Conservation (phyloP, 768 basidiomycete species). For the Lactifluus volemus region DNA sequence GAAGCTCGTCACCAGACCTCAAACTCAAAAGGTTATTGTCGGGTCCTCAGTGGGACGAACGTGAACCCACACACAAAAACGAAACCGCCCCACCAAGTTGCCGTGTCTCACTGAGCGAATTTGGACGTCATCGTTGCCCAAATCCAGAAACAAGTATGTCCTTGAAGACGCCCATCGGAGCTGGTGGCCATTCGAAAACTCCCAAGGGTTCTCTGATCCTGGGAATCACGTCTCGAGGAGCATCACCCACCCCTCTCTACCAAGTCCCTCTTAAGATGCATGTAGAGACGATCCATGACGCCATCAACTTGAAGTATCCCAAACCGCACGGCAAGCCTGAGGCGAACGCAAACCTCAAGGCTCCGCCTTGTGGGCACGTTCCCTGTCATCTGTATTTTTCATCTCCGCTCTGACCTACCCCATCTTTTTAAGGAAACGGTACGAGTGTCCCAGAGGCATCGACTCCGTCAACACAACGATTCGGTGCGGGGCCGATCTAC, state of each 20-base stretch:
- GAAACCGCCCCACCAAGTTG: neutral
- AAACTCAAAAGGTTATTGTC: neutral
- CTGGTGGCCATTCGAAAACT: neutral
- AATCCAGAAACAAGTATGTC: neutral
- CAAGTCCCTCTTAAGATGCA: neutral
- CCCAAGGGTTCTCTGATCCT: neutral
- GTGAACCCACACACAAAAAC: neutral
- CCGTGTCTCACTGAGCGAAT: neutral
- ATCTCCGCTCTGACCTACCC: slow-evolving; percentile 5
- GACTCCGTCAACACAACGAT: neutral
- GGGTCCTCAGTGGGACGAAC: neutral
- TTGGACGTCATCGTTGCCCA: neutral
- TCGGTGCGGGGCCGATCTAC: neutral
- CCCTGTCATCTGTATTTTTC: slow-evolving; percentile 7
- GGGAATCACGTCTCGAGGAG: neutral
- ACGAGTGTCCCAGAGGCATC: neutral
- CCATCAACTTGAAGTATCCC: neutral
- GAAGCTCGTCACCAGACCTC: neutral
- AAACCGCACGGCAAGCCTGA: neutral
- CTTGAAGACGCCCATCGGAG: neutral
- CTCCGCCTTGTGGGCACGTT: slow-evolving; percentile 1
- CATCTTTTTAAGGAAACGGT: neutral
- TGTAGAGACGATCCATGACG: neutral
- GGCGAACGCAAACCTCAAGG: slow-evolving; percentile 15
- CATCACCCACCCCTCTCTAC: neutral